Conservation (phyloP, 257 asterid species). For the Plantago ovata region DNA sequence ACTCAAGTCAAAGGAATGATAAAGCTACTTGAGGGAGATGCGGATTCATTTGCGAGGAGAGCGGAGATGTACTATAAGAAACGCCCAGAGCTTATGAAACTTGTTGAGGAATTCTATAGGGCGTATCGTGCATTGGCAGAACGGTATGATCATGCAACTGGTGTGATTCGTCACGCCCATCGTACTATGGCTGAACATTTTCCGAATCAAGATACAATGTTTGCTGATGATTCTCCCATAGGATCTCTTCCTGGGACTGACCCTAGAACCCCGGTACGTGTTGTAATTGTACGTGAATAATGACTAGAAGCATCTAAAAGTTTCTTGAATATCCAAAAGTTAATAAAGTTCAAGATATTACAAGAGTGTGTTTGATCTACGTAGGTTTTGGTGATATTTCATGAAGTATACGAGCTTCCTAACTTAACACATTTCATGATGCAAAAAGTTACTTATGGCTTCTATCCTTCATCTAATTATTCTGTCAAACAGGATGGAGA, state of each 20-base stretch:
- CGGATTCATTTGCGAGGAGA: conserved; percentile 96
- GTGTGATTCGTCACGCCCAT: conserved; percentile 94
- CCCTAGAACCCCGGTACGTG: conserved; percentile 46
- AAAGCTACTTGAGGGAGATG: conserved; percentile 95
- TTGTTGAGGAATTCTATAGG: conserved; percentile 87
- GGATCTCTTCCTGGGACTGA: conserved; percentile 45
- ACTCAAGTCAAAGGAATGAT: conserved; percentile 85
- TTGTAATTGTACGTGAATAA: conserved; percentile 26
- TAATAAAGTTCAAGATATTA: too few species aligned
- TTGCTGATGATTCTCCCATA: conserved; percentile 62
- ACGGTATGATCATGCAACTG: conserved; percentile 96
- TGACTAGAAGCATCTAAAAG: too few species aligned
- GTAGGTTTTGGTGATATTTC: too few species aligned
- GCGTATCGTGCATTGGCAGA: conserved; percentile 98
- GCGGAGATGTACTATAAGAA: conserved; percentile 99
- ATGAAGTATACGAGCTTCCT: too few species aligned
- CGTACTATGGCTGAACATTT: conserved; percentile 83
- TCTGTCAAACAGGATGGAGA: conserved; percentile 51
- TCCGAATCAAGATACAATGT: conserved; percentile 67
- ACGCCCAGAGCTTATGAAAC: conserved; percentile 95
- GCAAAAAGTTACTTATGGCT: conserved; percentile 20
- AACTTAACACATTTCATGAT: neutral
- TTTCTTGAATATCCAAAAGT: too few species aligned
- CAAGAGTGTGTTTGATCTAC: too few species aligned
- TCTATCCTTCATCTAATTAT: conserved; percentile 20